These are phyloP conservation scores for Nyssa sinensis DNA, from an alignment of 148 eudicot genomes.

Conservation along the genomic window DNA sequence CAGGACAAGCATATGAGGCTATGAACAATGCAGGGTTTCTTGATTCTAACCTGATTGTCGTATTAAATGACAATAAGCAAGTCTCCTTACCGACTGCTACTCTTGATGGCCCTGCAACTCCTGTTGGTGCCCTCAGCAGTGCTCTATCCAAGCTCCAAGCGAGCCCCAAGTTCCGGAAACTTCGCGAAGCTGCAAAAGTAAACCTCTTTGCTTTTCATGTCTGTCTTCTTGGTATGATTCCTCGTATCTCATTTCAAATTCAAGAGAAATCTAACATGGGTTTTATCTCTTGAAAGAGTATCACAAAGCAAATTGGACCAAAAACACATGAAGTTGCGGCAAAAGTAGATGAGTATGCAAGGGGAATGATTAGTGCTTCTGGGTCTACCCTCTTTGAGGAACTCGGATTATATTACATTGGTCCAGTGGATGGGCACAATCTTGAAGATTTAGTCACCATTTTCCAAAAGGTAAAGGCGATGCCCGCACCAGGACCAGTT, in stretches of 20 bases:
- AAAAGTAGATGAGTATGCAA: constrained; percentile 7
- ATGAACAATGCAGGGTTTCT: constrained; percentile 25
- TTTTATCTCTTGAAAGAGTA: constrained; percentile 2
- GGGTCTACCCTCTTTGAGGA: constrained; percentile 16
- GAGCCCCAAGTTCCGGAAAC: constrained; percentile 2
- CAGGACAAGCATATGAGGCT: constrained; percentile 9
- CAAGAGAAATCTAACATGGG: neutral
- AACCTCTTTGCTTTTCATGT: neutral
- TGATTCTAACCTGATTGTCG: constrained; percentile 16
- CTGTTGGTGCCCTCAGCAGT: constrained; percentile 20
- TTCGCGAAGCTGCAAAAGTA: constrained; percentile 20
- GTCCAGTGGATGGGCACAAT: constrained; percentile 21
- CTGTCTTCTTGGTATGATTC: neutral
- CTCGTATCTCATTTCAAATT: neutral
- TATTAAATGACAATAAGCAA: constrained; percentile 11
- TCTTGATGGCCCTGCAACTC: constrained; percentile 18
- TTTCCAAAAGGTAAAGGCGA: constrained; percentile 10
- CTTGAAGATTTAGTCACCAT: constrained; percentile 20
- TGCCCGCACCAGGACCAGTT: constrained; percentile 12
- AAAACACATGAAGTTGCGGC: constrained; percentile 14
- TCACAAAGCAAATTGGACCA: constrained; percentile 16
- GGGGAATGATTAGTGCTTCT: constrained; percentile 5
- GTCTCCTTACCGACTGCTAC: constrained; percentile 16
- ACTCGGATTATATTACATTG: constrained; percentile 21
- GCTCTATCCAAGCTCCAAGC: constrained; percentile 14